These are phyloP conservation scores for Boechera stricta DNA, from an alignment of 345 rosid species.

Conservation along the genomic window DNA sequence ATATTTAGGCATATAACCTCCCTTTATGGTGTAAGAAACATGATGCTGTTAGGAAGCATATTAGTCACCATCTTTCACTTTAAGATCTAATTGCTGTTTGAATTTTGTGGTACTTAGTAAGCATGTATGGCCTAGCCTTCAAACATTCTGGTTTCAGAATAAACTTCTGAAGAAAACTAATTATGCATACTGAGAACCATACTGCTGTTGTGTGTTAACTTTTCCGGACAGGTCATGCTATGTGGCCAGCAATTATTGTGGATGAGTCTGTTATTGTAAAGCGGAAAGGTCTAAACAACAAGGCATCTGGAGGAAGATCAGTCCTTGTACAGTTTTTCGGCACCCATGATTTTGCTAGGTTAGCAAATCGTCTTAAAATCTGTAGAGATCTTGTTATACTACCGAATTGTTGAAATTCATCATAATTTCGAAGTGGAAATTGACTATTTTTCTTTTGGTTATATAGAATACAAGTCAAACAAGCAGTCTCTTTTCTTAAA, in stretches of 20 bases:
- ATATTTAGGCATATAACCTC: slow-evolving; percentile 10
- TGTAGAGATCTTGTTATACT: slow-evolving; percentile 15
- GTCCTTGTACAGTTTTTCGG: slow-evolving; percentile 94
- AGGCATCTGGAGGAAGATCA: slow-evolving; percentile 63
- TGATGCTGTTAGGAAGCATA: slow-evolving; percentile 27
- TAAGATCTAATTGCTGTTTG: slow-evolving; percentile 1
- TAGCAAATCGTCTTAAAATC: slow-evolving; percentile 30
- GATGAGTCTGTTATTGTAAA: slow-evolving; percentile 72
- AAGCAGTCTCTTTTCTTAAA: slow-evolving; percentile 84
- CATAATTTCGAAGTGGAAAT: neutral
- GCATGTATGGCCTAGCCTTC: slow-evolving; percentile 18
- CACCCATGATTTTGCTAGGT: slow-evolving; percentile 99
- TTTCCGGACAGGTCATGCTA: slow-evolving; percentile 83
- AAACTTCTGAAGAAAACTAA: slow-evolving; percentile 11
- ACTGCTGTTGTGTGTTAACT: slow-evolving; percentile 49
- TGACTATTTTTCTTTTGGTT: slow-evolving; percentile 43
- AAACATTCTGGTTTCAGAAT: slow-evolving; percentile 21
- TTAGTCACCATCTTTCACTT: slow-evolving; percentile 7
- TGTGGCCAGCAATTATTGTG: slow-evolving; percentile 98
- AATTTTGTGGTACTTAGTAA: neutral
- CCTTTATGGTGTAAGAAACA: neutral
- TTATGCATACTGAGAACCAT: slow-evolving; percentile 30
- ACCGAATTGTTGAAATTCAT: slow-evolving; percentile 11
- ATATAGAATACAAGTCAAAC: slow-evolving; percentile 83
- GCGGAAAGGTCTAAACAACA: slow-evolving; percentile 59